phyloP scores from a whole-genome alignment of 208 protist genomes.

The Porcisia deanei region DNA sequence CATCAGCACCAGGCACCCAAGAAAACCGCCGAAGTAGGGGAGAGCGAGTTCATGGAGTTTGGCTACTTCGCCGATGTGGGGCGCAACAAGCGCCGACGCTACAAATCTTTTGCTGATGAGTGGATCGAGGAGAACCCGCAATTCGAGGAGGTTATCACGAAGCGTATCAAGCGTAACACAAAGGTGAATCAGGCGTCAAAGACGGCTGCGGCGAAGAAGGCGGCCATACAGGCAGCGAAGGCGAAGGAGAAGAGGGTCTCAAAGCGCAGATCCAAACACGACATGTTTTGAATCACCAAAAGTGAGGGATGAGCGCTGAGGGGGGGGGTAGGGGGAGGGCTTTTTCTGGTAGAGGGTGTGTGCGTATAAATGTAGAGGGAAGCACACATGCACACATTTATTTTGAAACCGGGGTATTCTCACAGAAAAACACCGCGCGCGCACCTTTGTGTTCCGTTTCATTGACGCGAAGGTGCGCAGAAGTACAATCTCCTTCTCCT shows the following conservation, averaged over 20 bases:
- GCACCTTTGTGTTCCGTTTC: too few relatives aligned
- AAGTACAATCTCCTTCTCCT: too few relatives aligned
- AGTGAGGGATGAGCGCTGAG: neutral
- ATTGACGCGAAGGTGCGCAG: too few relatives aligned
- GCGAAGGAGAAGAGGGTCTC: constrained; percentile 55
- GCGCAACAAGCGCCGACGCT: constrained; percentile 71
- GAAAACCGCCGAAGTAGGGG: constrained; percentile 39
- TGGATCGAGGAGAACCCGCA: constrained; percentile 88
- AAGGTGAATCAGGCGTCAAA: constrained; percentile 81
- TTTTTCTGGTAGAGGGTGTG: neutral
- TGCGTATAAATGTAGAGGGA: neutral
- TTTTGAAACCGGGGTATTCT: too few relatives aligned
- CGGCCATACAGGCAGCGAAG: constrained; percentile 42
- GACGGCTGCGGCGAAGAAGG: constrained; percentile 54
- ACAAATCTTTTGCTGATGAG: constrained; percentile 89
- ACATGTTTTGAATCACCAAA: constrained; percentile 18
- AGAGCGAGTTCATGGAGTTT: constrained; percentile 86
- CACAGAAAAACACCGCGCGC: too few relatives aligned
- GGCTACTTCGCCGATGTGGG: constrained; percentile 81
- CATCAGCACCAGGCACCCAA: constrained; percentile 82
- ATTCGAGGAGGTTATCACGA: constrained; percentile 64
- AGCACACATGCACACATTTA: too few relatives aligned
- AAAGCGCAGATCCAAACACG: constrained; percentile 55
- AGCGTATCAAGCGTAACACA: constrained; percentile 79
- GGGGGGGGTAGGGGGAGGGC: neutral